Conservation (phyloP, 2,329 filamentous ascomycete genomes). For the Biscogniauxia mediterranea region DNA sequence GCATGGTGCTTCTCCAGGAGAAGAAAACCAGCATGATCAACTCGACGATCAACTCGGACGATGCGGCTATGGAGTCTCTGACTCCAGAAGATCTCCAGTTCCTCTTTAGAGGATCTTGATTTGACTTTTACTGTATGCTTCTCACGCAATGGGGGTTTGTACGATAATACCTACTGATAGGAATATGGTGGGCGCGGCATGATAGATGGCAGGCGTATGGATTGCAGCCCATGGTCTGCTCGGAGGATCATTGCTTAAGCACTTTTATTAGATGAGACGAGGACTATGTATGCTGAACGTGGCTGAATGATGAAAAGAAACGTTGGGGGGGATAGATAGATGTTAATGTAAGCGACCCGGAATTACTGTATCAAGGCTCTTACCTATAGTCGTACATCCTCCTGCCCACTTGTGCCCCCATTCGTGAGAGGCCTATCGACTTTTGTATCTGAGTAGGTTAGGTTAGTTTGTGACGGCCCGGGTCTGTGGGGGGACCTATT, state of each 20-base stretch:
- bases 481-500: no score
- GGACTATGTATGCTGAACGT: not conserved
- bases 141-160: not conserved
- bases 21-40: constrained; percentile 99
- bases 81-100: constrained; percentile 94
- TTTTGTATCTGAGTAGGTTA: no score
- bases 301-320: not conserved
- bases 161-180: not conserved
- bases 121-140: not conserved
- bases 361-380: no score
- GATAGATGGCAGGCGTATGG: not conserved
- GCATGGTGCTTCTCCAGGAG: constrained; percentile 94
- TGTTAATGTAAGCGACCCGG: no score
- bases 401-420: no score
- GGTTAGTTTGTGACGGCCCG: no score
- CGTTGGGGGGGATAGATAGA: no score
- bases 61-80: constrained; percentile 86
- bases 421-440: no score
- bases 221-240: not conserved
- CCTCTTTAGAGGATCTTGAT: constrained; percentile 72
- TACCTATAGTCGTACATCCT: no score
- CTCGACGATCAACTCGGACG: constrained; percentile 92
- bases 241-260: not conserved
- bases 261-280: not conserved
- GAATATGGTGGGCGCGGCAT: not conserved